Evolutionary conservation across 108 stramenopile genomes (phyloP).

Genomic region (Aurantiochytrium sp.): DNA sequence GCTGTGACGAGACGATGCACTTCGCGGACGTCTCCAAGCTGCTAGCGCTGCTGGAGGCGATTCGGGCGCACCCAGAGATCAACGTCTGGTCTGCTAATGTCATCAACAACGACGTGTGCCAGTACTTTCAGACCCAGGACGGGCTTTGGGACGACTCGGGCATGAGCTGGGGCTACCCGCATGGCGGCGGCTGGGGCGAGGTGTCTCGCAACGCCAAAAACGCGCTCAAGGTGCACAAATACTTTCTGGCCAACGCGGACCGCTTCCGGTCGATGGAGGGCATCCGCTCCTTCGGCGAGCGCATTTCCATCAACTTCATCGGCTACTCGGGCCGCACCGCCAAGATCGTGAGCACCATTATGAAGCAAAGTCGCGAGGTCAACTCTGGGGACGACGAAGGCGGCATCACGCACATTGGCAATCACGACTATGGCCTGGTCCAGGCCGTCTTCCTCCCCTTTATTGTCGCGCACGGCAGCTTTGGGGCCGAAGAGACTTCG

Average conservation of each 20-base stretch:
- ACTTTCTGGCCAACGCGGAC: neutral
- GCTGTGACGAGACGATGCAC: neutral
- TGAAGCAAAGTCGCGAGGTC: neutral
- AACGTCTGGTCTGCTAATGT: neutral
- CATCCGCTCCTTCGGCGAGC: neutral
- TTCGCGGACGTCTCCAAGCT: neutral
- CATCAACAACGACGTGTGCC: neutral
- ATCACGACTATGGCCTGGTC: neutral
- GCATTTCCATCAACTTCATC: neutral
- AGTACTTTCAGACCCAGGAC: neutral
- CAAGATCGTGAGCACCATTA: no score
- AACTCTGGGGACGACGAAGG: neutral
- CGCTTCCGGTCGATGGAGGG: neutral
- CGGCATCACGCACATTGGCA: neutral
- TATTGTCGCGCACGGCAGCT: neutral
- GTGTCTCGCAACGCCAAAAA: neutral
- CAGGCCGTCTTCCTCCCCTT: neutral
- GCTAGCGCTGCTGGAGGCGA: neutral
- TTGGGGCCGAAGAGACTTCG: no score
- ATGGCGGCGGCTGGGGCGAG: neutral
- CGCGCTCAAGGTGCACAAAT: neutral
- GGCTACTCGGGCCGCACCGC: neutral
- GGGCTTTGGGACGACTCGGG: neutral
- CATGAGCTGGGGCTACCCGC: neutral
- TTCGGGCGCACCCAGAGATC: neutral